Evolutionary conservation across 108 stramenopile species (phyloP).

Genomic region (Aurantiochytrium sp.): DNA sequence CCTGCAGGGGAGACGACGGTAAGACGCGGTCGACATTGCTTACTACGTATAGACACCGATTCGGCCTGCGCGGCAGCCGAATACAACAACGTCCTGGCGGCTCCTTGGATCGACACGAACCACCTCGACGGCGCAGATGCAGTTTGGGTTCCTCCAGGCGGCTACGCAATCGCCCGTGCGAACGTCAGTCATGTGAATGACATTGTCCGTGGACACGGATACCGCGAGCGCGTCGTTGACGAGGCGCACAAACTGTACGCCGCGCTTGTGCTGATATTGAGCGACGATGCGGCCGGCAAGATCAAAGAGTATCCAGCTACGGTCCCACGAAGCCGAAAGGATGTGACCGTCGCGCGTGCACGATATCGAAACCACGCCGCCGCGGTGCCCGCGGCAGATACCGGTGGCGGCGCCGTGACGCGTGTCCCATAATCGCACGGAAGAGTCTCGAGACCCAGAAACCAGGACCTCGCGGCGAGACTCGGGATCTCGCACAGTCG

Average conservation of each 20-base stretch:
- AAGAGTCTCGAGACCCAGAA: background rate
- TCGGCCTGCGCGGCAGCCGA: background rate
- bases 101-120: background rate
- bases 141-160: background rate
- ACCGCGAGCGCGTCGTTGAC: background rate
- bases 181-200: background rate
- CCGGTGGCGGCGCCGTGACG: background rate
- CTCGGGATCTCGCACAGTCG: background rate
- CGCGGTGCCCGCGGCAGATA: background rate
- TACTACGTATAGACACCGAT: conserved; percentile 1
- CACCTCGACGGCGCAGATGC: background rate
- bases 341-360: background rate
- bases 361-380: background rate
- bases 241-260: background rate
- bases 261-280: background rate
- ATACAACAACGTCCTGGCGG: background rate
- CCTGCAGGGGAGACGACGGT: too few relatives aligned
- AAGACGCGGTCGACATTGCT: too few relatives aligned
- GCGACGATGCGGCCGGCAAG: background rate
- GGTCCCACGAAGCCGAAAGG: background rate
- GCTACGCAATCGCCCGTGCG: background rate
- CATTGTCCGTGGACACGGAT: background rate
- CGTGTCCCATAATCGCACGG: background rate
- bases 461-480: background rate
- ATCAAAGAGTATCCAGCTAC: background rate